Conservation (phyloP, 2,329 filamentous ascomycete species). For the Leptodontidium sp. region DNA sequence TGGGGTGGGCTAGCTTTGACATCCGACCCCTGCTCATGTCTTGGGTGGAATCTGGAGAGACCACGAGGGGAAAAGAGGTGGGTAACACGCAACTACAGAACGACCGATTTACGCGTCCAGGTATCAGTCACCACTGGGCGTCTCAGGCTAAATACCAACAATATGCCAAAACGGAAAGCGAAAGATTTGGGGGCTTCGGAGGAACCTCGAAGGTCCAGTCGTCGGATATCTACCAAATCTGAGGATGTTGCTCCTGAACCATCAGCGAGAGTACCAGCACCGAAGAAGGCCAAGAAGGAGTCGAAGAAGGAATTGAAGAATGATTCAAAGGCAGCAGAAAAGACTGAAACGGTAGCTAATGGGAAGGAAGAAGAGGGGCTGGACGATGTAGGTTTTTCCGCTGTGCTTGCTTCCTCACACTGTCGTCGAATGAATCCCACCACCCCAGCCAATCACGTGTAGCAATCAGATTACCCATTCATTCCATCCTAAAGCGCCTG, state of each 20-base stretch:
- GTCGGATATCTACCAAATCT: conserved; percentile 32
- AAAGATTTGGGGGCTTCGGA: conserved; percentile 34
- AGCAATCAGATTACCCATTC: background rate
- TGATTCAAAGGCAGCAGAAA: conserved; percentile 7
- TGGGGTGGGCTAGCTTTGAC: background rate
- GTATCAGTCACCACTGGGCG: background rate
- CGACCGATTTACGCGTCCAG: conserved; percentile 8
- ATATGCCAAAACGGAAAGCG: conserved; percentile 44
- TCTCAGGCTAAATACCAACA: background rate
- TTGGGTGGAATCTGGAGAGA: conserved; percentile 1
- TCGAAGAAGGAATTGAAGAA: conserved; percentile 28
- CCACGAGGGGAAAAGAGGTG: conserved; percentile 4
- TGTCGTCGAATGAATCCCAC: background rate
- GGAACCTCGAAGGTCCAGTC: conserved; percentile 41
- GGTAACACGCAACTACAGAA: conserved; percentile 1
- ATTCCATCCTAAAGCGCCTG: no score
- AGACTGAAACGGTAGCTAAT: conserved; percentile 4
- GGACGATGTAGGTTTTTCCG: conserved; percentile 2
- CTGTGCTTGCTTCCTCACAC: background rate
- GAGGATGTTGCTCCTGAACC: conserved; percentile 22
- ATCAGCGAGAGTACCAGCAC: conserved; percentile 3
- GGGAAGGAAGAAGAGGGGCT: conserved; percentile 18
- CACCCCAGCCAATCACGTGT: background rate
- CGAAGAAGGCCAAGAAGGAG: conserved; percentile 23
- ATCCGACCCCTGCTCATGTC: background rate